Evolutionary conservation across 768 basidiomycete genomes (phyloP).

Genomic region (Sutorius australiensis): DNA sequence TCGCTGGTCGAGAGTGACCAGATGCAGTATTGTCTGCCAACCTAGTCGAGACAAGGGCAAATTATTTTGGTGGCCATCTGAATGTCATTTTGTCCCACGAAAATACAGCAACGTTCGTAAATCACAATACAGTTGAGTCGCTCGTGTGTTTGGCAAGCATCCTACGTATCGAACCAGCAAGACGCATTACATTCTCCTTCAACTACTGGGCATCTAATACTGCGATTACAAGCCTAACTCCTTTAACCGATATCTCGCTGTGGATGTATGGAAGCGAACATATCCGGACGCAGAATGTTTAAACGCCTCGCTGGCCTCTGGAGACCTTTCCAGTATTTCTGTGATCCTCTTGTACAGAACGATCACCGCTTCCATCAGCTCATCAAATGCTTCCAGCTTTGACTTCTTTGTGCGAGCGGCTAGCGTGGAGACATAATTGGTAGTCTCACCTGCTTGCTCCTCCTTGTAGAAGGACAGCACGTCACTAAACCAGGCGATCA

Average conservation of each 20-base stretch:
- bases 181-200: background rate
- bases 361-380: conserved; percentile 12
- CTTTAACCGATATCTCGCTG: conserved; percentile 20
- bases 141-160: background rate
- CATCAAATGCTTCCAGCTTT: conserved; percentile 26
- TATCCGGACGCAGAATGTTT: conserved; percentile 19
- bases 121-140: background rate
- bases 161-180: too few species aligned
- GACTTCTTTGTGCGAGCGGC: conserved; percentile 22
- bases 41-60: too few species aligned
- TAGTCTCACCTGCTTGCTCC: conserved; percentile 33
- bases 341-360: conserved; percentile 22
- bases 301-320: conserved; percentile 19
- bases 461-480: conserved; percentile 42
- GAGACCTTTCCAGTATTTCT: conserved; percentile 19
- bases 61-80: too few species aligned
- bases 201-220: background rate
- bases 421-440: conserved; percentile 32
- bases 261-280: conserved; percentile 27
- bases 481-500: conserved; percentile 28
- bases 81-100: too few species aligned
- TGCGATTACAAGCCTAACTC: conserved; percentile 14
- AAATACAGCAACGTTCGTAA: too few species aligned
- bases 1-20: too few species aligned
- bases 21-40: too few species aligned